Conservation (phyloP, 2,329 filamentous ascomycete species). For the Colletotrichum filicis region DNA sequence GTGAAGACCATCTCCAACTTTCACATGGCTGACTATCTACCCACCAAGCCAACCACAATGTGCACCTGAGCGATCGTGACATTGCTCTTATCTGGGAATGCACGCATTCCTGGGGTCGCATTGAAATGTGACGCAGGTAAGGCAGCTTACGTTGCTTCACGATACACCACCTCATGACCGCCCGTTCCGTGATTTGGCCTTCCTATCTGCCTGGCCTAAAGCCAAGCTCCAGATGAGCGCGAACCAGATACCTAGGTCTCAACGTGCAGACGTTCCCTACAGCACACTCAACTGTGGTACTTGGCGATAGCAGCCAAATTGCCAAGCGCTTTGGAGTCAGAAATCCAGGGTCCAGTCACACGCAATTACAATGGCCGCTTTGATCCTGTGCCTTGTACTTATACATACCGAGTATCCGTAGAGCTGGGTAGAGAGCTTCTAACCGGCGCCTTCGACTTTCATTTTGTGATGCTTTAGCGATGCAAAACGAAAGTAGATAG, state of each 20-base stretch:
- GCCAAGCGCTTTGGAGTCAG: background rate
- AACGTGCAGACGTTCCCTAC: background rate
- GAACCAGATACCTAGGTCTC: background rate
- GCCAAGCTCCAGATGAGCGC: conserved; percentile 24
- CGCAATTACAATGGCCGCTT: background rate
- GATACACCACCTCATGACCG: background rate
- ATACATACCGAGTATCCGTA: background rate
- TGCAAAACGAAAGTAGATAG: background rate
- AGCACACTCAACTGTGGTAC: background rate
- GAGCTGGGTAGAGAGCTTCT: background rate
- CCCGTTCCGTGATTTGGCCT: background rate
- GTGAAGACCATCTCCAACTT: background rate
- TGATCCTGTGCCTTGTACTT: background rate
- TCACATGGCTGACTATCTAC: background rate
- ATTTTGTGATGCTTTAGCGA: background rate
- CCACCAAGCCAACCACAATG: background rate
- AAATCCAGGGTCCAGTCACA: conserved; percentile 21
- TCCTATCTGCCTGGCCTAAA: background rate
- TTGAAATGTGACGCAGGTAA: background rate
- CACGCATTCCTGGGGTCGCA: background rate
- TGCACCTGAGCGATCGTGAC: background rate
- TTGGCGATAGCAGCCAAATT: background rate
- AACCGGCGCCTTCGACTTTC: background rate
- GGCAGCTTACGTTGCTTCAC: background rate
- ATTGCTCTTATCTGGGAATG: background rate